Evolutionary conservation across 2,329 filamentous ascomycete genomes (phyloP).

Genomic region (Claviceps quebecensis): DNA sequence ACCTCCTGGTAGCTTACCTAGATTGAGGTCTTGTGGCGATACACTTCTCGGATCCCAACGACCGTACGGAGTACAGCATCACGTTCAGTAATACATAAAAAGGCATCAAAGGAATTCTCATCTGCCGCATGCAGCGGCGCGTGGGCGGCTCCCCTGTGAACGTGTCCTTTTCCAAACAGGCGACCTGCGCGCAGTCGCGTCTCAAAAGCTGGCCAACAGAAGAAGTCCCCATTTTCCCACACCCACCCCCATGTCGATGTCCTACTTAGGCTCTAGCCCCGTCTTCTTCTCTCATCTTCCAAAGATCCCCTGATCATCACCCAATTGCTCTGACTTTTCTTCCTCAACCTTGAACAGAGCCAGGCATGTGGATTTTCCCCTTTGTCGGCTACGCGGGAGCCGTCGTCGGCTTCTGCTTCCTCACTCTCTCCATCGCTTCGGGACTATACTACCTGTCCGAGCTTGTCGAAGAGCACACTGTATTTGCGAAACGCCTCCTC

Average conservation of each 20-base stretch:
- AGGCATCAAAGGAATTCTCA: too few relatives aligned
- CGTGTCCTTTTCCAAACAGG: conserved; percentile 8
- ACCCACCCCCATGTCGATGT: neutral
- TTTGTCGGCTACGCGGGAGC: conserved; percentile 82
- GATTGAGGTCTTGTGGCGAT: too few relatives aligned
- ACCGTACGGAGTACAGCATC: too few relatives aligned
- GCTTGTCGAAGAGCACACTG: conserved; percentile 94
- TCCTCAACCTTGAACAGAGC: neutral
- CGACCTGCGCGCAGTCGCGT: neutral
- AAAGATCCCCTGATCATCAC: neutral
- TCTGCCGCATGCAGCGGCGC: neutral
- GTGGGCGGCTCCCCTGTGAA: conserved; percentile 1
- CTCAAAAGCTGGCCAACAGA: neutral
- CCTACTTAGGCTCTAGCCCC: neutral
- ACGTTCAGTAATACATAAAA: too few relatives aligned
- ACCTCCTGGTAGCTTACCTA: too few relatives aligned
- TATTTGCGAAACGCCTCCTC: conserved; percentile 77
- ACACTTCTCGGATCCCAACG: too few relatives aligned
- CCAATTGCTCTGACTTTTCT: neutral
- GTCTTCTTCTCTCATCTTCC: neutral
- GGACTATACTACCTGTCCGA: conserved; percentile 97
- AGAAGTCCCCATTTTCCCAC: neutral
- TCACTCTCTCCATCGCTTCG: conserved; percentile 93
- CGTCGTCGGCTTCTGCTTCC: conserved; percentile 77
- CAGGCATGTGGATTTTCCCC: conserved; percentile 86